Evolutionary conservation across 306 rosid species (phyloP).

Genomic region (Rosa persica): DNA sequence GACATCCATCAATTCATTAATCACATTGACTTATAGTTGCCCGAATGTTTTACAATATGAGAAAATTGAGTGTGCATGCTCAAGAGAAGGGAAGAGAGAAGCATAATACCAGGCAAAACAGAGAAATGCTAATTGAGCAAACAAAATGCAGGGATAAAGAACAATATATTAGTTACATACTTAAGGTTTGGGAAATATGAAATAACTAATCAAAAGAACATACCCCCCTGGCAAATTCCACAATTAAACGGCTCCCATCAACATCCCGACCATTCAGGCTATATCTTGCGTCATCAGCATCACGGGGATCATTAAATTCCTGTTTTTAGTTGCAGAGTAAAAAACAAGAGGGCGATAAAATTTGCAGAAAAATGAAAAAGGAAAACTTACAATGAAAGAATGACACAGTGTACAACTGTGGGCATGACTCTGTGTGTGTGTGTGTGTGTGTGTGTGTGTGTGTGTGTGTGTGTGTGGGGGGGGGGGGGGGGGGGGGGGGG

Average conservation of each 20-base stretch:
- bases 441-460: background rate
- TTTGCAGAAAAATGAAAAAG: background rate
- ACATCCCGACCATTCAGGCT: constrained; percentile 46
- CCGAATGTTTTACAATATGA: background rate
- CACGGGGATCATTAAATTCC: constrained; percentile 44
- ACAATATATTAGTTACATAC: background rate
- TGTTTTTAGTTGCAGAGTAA: constrained; percentile 17
- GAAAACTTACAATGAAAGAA: background rate
- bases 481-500: too few species aligned
- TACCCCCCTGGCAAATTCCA: constrained; percentile 52
- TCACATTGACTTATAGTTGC: background rate
- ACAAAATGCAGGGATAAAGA: background rate
- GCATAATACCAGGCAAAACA: background rate
- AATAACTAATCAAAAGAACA: background rate
- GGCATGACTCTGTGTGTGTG: background rate
- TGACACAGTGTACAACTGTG: background rate
- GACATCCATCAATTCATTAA: background rate
- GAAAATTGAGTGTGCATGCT: background rate
- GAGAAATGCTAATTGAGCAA: background rate
- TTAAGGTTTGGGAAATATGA: background rate
- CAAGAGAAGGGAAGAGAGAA: background rate
- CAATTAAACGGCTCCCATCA: constrained; percentile 47
- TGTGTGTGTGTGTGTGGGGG: background rate
- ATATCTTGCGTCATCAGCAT: constrained; percentile 56
- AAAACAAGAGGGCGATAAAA: constrained; percentile 4